A percentile compares a stretch with the other conserved stretches of the same genome.
These are phyloP conservation scores for Geum urbanum DNA, from an alignment of 306 rosid genomes.

Conservation along the genomic window DNA sequence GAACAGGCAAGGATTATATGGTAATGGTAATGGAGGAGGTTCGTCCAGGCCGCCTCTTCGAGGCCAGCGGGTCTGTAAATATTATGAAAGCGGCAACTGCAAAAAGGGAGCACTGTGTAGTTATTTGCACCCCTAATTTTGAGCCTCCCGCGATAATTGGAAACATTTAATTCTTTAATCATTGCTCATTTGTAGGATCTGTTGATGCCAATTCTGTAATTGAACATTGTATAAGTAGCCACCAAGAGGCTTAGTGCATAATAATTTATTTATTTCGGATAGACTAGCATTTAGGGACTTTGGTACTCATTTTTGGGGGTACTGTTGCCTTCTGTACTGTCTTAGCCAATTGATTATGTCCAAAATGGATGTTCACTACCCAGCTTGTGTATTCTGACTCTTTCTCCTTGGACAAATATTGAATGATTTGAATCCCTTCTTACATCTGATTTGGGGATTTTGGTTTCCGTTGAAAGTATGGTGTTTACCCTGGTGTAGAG, in stretches of 20 bases:
- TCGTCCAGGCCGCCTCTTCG: slow-evolving; percentile 47
- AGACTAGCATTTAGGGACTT: slow-evolving; percentile 12
- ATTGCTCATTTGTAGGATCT: slow-evolving; percentile 42
- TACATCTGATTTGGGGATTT: not conserved
- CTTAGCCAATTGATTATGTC: not conserved
- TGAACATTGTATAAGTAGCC: slow-evolving; percentile 47
- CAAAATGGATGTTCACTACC: slow-evolving; percentile 5
- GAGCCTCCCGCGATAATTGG: slow-evolving; percentile 33
- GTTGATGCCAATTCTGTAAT: slow-evolving; percentile 59
- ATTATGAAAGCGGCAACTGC: slow-evolving; percentile 71
- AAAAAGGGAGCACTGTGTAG: slow-evolving; percentile 68
- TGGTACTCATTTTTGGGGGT: not conserved
- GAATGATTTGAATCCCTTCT: not conserved
- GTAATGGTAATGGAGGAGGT: slow-evolving; percentile 49
- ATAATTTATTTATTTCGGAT: slow-evolving; percentile 26
- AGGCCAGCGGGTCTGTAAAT: slow-evolving; percentile 92
- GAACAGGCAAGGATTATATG: slow-evolving; percentile 52
- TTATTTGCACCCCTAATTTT: slow-evolving; percentile 74
- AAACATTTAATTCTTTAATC: slow-evolving; percentile 50
- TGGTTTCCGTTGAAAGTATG: not conserved
- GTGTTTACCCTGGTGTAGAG: not conserved
- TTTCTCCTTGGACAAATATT: not conserved
- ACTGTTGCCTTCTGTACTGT: not conserved
- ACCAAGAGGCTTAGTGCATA: slow-evolving; percentile 45
- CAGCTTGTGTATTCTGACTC: not conserved